phyloP scores from a whole-genome alignment of 2,329 filamentous ascomycete species.

The Cladosporium sp. region DNA sequence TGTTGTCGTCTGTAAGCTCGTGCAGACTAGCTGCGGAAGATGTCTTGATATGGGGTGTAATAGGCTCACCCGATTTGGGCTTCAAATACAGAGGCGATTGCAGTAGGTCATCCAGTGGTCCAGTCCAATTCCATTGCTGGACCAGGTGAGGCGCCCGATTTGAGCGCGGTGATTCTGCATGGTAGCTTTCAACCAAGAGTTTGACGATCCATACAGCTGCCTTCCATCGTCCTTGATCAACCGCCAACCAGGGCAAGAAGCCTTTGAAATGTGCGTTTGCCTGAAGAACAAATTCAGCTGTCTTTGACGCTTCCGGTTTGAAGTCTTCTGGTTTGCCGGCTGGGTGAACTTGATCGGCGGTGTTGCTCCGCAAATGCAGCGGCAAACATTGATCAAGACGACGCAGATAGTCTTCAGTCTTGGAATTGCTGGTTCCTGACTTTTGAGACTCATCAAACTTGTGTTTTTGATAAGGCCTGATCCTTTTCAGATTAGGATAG shows the following conservation, averaged over 20 bases:
- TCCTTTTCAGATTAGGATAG: no score
- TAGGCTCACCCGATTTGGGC: not conserved
- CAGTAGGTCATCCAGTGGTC: slow-evolving; percentile 18
- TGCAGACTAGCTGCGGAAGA: slow-evolving; percentile 12
- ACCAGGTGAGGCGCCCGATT: not conserved
- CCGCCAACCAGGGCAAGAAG: slow-evolving; percentile 25
- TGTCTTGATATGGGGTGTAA: not conserved
- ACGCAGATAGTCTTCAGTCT: not conserved
- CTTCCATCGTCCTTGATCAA: slow-evolving; percentile 39
- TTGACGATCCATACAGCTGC: slow-evolving; percentile 44
- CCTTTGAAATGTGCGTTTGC: not conserved
- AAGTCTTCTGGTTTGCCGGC: not conserved
- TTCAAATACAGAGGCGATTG: slow-evolving; percentile 6
- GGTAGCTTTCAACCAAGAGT: slow-evolving; percentile 35
- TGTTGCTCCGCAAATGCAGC: slow-evolving; percentile 23
- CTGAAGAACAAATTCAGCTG: not conserved
- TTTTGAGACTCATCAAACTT: no score
- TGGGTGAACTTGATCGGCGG: not conserved
- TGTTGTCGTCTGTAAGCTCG: slow-evolving; percentile 23
- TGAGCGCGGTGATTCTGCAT: slow-evolving; percentile 1
- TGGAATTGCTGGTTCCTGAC: no score
- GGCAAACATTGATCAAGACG: slow-evolving; percentile 37
- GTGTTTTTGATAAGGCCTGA: no score
- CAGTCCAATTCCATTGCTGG: slow-evolving; percentile 9
- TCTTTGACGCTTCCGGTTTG: not conserved